Conservation (phyloP, 2,329 filamentous ascomycete species). For the Pestalotiopsis sp. region DNA sequence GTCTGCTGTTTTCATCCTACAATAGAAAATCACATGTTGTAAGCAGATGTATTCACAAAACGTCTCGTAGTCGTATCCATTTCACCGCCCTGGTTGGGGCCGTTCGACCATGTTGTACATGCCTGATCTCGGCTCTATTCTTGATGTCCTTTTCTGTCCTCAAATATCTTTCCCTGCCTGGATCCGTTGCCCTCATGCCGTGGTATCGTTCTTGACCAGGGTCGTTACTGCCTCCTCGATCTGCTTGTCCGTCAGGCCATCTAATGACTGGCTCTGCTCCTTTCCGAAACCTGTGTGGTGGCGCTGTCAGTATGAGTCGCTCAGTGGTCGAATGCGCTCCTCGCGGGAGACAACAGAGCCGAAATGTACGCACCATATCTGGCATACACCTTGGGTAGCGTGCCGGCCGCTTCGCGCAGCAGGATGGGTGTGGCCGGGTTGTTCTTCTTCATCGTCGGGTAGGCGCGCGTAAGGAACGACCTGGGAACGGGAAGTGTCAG, state of each 20-base stretch:
- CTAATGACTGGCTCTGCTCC: slow-evolving; percentile 59
- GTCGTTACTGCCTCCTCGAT: slow-evolving; percentile 60
- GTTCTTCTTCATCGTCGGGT: slow-evolving; percentile 99
- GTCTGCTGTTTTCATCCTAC: background rate
- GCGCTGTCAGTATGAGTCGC: slow-evolving; percentile 18
- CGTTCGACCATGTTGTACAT: background rate
- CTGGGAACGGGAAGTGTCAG: slow-evolving; percentile 44
- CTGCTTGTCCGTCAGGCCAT: slow-evolving; percentile 61
- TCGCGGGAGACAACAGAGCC: background rate
- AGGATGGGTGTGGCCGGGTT: slow-evolving; percentile 94
- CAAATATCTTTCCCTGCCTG: background rate
- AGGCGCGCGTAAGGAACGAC: slow-evolving; percentile 85
- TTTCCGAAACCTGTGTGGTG: slow-evolving; percentile 50
- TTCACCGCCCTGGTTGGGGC: background rate
- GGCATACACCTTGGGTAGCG: slow-evolving; percentile 83
- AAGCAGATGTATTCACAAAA: slow-evolving; percentile 6
- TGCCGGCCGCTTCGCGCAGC: slow-evolving; percentile 87
- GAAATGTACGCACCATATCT: slow-evolving; percentile 72
- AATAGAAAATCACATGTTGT: background rate
- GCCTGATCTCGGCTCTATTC: background rate
- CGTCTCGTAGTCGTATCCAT: slow-evolving; percentile 6
- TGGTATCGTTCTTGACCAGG: slow-evolving; percentile 48
- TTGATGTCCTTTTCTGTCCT: background rate
- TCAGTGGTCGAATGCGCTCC: background rate
- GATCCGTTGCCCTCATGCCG: slow-evolving; percentile 17